Percentiles rank a stretch among this genome's conserved stretches.
Evolutionary conservation across 257 asterid genomes (phyloP).

Genomic region (Solanum paucissectum): DNA sequence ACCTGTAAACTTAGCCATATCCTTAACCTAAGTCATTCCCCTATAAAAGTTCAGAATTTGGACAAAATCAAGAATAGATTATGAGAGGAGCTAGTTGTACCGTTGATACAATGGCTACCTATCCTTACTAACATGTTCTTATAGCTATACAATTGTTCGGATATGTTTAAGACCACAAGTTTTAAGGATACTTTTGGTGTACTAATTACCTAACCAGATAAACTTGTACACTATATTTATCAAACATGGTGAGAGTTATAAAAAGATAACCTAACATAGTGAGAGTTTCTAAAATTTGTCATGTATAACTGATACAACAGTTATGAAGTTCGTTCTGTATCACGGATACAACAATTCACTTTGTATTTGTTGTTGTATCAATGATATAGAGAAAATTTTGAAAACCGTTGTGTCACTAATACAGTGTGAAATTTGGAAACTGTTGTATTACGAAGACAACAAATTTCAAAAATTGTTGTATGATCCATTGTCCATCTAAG

Average conservation of each 20-base stretch:
- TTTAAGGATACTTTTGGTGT: neutral
- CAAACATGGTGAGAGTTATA: neutral
- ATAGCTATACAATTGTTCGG: neutral
- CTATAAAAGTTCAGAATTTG: neutral
- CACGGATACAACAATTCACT: neutral
- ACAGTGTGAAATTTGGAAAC: neutral
- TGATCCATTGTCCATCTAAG: no score
- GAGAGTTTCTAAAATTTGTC: neutral
- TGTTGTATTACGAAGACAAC: neutral
- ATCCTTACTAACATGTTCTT: neutral
- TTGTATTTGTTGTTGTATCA: neutral
- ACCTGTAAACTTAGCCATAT: neutral
- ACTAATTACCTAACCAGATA: neutral
- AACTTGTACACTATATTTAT: neutral
- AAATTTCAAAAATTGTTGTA: no score
- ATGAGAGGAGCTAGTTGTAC: no score
- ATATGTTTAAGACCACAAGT: neutral
- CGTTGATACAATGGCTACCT: neutral
- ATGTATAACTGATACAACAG: neutral
- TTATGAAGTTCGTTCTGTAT: neutral
- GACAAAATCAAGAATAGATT: neutral
- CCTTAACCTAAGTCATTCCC: neutral
- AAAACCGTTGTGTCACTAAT: neutral
- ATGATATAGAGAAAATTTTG: neutral
- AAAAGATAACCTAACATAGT: neutral